phyloP scores from a whole-genome alignment of 169 alveolate species.

The Babesia ovis region DNA sequence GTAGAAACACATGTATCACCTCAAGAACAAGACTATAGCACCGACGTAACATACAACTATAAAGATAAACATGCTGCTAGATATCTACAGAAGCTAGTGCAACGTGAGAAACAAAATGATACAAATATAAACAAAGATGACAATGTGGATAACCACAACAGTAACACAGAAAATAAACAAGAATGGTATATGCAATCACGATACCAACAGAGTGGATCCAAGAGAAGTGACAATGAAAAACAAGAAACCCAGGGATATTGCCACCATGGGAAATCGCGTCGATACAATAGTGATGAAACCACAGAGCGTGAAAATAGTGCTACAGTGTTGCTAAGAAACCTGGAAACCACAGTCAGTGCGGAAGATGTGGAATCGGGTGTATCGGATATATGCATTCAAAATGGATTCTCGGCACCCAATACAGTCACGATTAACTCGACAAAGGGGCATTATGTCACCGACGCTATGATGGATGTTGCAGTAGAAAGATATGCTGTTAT shows the following conservation, averaged over 20 bases:
- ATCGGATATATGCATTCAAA: constrained; percentile 69
- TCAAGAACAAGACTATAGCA: too few species aligned
- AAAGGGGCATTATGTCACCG: constrained; percentile 15
- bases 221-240: background rate
- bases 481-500: constrained; percentile 44
- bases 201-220: background rate
- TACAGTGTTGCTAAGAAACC: constrained; percentile 41
- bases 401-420: constrained; percentile 75
- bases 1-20: too few species aligned
- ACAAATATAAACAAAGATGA: too few species aligned
- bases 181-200: constrained; percentile 22
- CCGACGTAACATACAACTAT: background rate
- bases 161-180: background rate
- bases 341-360: constrained; percentile 51
- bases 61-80: background rate
- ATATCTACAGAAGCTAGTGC: background rate
- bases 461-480: background rate
- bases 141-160: too few species aligned
- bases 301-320: constrained; percentile 38
- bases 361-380: constrained; percentile 72
- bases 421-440: constrained; percentile 13
- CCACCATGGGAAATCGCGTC: background rate
- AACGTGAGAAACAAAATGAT: background rate
- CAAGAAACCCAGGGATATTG: background rate
- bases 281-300: background rate